Evolutionary conservation across 176 grass and related monocot genomes (phyloP), one percentile per base, ranked within the genome.

Genomic region (Melocanna baccifera): DNA sequence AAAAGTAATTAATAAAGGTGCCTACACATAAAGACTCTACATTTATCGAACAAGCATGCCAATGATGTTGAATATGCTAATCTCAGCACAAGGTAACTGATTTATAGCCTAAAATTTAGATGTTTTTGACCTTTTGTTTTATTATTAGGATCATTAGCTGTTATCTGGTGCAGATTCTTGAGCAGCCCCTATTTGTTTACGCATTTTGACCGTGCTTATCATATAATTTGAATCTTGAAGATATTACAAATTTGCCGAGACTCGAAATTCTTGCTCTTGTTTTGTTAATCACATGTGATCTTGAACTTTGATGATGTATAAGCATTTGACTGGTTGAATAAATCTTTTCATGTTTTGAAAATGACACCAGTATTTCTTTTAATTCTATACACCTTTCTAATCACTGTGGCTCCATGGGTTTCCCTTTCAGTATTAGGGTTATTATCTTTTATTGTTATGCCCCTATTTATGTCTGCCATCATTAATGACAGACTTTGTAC

Each of bases 401-500:
- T 73, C 39, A 37, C 8, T 84, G 11, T 57, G 56, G 22, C 16
- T 34, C 59, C 6, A 23, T 41, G 22, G 40, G 73, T 87, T 83
- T 22, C 28, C 34, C 36, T 78, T 53, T 71, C 47, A 66, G 55
- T 85, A 37, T 77, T 57, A 28, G 9, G 9, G n/a, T n/a, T 86
- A 58, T 67, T 84, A 65, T 66, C 9, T 23, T 76, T 73, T 41
- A 71, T 86, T n/a, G 28, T 40, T 61, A 55, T 86, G 57, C 2
- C 19, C 37, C 22, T 70, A 66, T 69, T 55, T 1, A 7, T 19
- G n/a, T 39, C 10, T 77, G 65, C 34, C 65, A 71, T 79, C 9
- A 39, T 18, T 63, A 45, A 36, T 81, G 25, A 30, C 39, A 4
- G 25, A 63, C 14, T 88, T 78, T 86, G 29, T 70, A 30, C 30